phyloP scores from a whole-genome alignment of 257 asterid genomes.

The Avicennia marina region DNA sequence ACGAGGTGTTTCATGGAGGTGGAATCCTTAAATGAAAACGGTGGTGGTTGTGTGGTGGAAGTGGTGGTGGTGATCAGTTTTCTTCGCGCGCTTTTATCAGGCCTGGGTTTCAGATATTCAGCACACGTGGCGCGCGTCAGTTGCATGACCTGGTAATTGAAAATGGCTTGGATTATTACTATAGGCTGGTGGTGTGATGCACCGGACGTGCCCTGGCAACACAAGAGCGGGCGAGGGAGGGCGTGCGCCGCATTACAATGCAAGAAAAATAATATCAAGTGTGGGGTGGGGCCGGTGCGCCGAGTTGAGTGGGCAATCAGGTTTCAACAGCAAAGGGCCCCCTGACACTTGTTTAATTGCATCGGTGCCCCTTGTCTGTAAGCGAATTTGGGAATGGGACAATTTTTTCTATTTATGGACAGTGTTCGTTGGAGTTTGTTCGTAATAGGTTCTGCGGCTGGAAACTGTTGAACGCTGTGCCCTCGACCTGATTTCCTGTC shows the following conservation, averaged over 20 bases:
- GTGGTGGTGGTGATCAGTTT: constrained; percentile 24
- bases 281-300: constrained; percentile 17
- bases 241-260: too few species aligned
- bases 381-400: too few species aligned
- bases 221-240: too few species aligned
- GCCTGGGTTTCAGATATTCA: constrained; percentile 31
- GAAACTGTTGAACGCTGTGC: too few species aligned
- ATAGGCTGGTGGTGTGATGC: neutral
- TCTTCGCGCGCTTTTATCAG: constrained; percentile 44
- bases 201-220: too few species aligned
- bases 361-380: constrained; percentile 25
- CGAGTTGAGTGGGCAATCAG: constrained; percentile 32
- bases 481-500: too few species aligned
- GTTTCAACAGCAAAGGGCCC: neutral
- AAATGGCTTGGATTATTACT: constrained; percentile 15
- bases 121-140: constrained; percentile 13
- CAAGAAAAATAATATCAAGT: too few species aligned
- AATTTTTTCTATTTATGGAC: constrained; percentile 31
- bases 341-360: constrained; percentile 11
- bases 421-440: constrained; percentile 3
- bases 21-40: constrained; percentile 4
- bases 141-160: constrained; percentile 18
- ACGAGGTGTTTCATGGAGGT: constrained; percentile 14
- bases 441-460: neutral
- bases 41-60: constrained; percentile 1